Evolutionary conservation across 106 monocot species (phyloP), one percentile per base, ranked within the genome.

Genomic region (Phalaenopsis aphrodite): DNA sequence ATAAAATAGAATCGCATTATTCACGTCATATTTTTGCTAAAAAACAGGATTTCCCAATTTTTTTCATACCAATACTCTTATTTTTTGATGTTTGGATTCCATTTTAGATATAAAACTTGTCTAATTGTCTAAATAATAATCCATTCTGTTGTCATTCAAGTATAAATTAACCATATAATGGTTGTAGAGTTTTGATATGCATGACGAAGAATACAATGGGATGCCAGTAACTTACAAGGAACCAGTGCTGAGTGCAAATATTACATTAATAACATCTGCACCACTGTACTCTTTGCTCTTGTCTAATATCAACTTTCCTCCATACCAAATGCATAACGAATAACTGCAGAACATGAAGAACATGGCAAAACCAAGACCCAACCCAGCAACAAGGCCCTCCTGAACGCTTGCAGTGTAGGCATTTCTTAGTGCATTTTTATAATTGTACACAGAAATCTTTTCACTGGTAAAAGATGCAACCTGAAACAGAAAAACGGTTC

Each of bases 271-370:
- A 18, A 94, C 79, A 1, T 12, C 23, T 15, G 91, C 94, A 16
- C 94, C 94, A 73, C 17, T 88, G 71, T 94, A 94, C 43, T 81
- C 83, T 79, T 81, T 90, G 4, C 91, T 89, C 42, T 86, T 83
- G 1, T 83, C 61, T 10, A 94, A 42, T 17, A 91, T 91, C 83
- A 91, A 24, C 64, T 77, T 89, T 71, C 83, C 82, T 18, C 94
- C 91, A 71, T 88, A 94, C 94, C 94, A 94, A 17, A 86, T 52
- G 17, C 82, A 89, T n/a, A 91, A 82, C 2, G 83, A 87, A 80
- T 87, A 88, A 58, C 82, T 83, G 56, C 79, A 65, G 75, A 80
- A 91, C 1, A 90, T 10, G 14, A 89, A 72, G 18, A 88, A n/a
- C 12, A 85, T 41, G 66, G 88, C 78, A 24, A 16, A 8, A 24